Evolutionary conservation across 1,139 yeast species (phyloP).

Genomic region (Pichia sp.): DNA sequence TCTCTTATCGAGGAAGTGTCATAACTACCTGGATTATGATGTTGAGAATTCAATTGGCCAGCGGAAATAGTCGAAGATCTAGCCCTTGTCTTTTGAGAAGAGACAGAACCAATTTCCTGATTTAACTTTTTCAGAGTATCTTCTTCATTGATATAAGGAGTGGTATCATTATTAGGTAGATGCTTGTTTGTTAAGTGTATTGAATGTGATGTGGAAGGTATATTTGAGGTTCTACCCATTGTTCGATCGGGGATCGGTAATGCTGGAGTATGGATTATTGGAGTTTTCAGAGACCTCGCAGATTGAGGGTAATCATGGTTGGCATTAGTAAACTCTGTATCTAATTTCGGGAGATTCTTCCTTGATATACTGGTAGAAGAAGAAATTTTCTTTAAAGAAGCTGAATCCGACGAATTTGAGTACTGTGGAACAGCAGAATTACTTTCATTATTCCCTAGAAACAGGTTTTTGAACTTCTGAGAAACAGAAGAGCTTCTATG

Average conservation of each 20-base stretch:
- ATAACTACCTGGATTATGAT: background rate
- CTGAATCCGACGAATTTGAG: background rate
- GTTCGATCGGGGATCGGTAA: constrained; percentile 15
- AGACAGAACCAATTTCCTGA: background rate
- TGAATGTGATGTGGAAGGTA: constrained; percentile 17
- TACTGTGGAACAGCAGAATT: background rate
- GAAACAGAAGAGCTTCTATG: constrained; percentile 25
- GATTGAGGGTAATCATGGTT: background rate
- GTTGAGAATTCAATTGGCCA: background rate
- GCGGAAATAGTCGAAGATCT: constrained; percentile 18
- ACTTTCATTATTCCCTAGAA: constrained; percentile 16
- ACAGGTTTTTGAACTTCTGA: constrained; percentile 25
- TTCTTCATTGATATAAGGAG: constrained; percentile 19
- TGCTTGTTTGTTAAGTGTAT: constrained; percentile 7
- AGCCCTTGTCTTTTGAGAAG: constrained; percentile 7
- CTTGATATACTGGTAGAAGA: constrained; percentile 10
- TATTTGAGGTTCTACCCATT: constrained; percentile 9
- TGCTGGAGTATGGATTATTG: constrained; percentile 1
- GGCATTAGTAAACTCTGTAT: background rate
- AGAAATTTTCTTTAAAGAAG: constrained; percentile 7
- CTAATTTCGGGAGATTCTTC: background rate
- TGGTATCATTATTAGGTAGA: constrained; percentile 24
- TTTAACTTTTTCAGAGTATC: background rate
- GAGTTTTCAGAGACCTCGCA: background rate
- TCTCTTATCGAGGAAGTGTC: background rate